These are phyloP conservation scores for Xylaria nigripes DNA, from an alignment of 495 filamentous ascomycete genomes.

Conservation along the genomic window DNA sequence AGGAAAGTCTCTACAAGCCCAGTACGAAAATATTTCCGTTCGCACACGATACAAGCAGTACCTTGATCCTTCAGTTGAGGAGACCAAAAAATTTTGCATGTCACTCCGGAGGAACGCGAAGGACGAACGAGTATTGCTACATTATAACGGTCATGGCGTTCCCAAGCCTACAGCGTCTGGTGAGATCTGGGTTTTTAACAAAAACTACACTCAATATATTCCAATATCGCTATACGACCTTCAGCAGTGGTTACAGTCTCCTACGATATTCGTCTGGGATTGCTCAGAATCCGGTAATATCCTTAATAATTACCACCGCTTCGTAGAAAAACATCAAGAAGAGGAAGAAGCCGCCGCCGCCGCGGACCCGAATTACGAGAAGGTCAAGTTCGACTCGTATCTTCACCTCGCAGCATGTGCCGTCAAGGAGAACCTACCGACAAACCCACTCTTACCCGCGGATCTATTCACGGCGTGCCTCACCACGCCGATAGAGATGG, in stretches of 20 bases:
- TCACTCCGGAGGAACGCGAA: slow-evolving; percentile 85
- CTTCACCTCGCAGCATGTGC: slow-evolving; percentile 92
- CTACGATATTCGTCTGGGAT: slow-evolving; percentile 95
- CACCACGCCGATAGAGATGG: slow-evolving; percentile 95
- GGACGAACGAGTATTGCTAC: slow-evolving; percentile 88
- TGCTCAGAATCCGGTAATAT: slow-evolving; percentile 95
- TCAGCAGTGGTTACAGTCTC: slow-evolving; percentile 90
- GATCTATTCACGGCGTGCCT: slow-evolving; percentile 95
- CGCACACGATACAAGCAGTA: slow-evolving; percentile 95
- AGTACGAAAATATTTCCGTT: slow-evolving; percentile 92
- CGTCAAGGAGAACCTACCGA: slow-evolving; percentile 83
- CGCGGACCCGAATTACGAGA: slow-evolving; percentile 63
- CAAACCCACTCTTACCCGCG: slow-evolving; percentile 89
- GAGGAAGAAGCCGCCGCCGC: slow-evolving; percentile 66
- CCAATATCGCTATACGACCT: slow-evolving; percentile 93
- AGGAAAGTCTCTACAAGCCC: slow-evolving; percentile 85
- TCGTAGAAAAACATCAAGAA: slow-evolving; percentile 85
- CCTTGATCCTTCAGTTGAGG: slow-evolving; percentile 90
- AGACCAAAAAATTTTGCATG: slow-evolving; percentile 90
- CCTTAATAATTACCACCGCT: slow-evolving; percentile 85
- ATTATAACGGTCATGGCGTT: slow-evolving; percentile 99
- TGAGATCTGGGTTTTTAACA: slow-evolving; percentile 99
- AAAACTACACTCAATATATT: slow-evolving; percentile 97
- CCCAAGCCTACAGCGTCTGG: slow-evolving; percentile 91
- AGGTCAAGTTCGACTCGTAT: slow-evolving; percentile 55